Conservation (phyloP, 1,284 basidiomycete species). For the Neotropicomus parvogracilis region DNA sequence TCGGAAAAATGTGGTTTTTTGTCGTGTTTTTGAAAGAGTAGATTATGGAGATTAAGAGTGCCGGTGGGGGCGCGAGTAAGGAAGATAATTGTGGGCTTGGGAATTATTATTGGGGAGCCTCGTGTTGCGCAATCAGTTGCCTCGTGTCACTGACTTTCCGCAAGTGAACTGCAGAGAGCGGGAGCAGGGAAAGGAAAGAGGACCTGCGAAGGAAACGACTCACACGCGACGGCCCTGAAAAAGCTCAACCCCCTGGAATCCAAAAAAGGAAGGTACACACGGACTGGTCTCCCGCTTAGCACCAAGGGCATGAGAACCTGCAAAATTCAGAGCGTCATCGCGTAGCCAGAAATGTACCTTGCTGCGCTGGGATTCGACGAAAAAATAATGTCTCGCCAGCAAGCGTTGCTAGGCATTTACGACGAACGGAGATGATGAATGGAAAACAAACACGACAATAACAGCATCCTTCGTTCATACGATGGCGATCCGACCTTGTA, state of each 20-base stretch:
- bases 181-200: conserved; percentile 23
- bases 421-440: conserved; percentile 8
- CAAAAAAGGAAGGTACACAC: conserved; percentile 29
- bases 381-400: not conserved
- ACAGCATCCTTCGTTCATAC: conserved; percentile 21
- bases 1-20: conserved; percentile 24
- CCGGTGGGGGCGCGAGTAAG: conserved; percentile 8
- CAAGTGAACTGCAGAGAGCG: conserved; percentile 29
- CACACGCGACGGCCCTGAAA: conserved; percentile 35
- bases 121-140: conserved; percentile 41
- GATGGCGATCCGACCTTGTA: conserved; percentile 17
- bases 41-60: conserved; percentile 15
- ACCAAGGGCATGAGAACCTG: conserved; percentile 14
- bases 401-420: conserved; percentile 29
- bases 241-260: conserved; percentile 31
- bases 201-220: conserved; percentile 15
- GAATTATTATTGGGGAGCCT: conserved; percentile 36
- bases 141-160: conserved; percentile 44
- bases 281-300: conserved; percentile 29
- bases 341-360: no score
- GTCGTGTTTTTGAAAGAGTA: conserved; percentile 12
- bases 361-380: not conserved
- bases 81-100: conserved; percentile 14
- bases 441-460: conserved; percentile 19
- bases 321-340: conserved; percentile 12